Base-by-base conservation (phyloP, 352 stramenopile species). In the Pythium monospermum region DNA sequence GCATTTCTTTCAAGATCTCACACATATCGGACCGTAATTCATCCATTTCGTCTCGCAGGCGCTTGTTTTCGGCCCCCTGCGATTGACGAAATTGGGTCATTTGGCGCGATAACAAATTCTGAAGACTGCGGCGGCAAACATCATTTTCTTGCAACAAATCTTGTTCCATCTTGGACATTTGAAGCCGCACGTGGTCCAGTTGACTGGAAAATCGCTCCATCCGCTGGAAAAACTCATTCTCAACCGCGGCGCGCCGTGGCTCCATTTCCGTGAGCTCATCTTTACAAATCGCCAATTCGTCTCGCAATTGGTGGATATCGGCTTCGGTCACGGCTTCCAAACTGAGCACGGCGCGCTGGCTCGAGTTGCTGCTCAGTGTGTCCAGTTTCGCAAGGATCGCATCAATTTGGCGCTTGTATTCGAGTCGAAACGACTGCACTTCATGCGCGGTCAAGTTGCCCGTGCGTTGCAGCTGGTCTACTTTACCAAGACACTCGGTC, bases 11-110 rank as follows among this genome's bases (percentile, higher is more conserved):
- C 6, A 85, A 53, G 43, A 85, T 66, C 18, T 71, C 71, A 27
- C 73, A 83, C 66, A 85, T 79, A 22, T 80, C 74, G 2, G 76
- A 83, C 22, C 74, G 70, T 23, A 87, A 64, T 13, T 80, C 72
- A 50, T 84, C 72, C 69, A 85, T 68, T 54, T 87, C 76, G 21
- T 81, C 68, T 25, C 73, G 60, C 32, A 87, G 52, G 0, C 68
- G 73, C 44, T 79, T 74, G 32, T 66, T 58, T 23, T 83, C 76
- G 25, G 73, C 75, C 18, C 76, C 65, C 27, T 87, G 76, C 15
- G 68, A 36, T 7, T 79, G 68, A 2, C 72, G 71, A 28, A 72
- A 66, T 12, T 72, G 66, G 15, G 58, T 45, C 64, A 85, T 73
- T 50, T 85, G 68, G n/a, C 53, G 59, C 30, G 59, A 52, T 25